Percentiles rank a stretch among this genome's conserved stretches.
Conservation (phyloP, 345 rosid species). For the Murraya paniculata region DNA sequence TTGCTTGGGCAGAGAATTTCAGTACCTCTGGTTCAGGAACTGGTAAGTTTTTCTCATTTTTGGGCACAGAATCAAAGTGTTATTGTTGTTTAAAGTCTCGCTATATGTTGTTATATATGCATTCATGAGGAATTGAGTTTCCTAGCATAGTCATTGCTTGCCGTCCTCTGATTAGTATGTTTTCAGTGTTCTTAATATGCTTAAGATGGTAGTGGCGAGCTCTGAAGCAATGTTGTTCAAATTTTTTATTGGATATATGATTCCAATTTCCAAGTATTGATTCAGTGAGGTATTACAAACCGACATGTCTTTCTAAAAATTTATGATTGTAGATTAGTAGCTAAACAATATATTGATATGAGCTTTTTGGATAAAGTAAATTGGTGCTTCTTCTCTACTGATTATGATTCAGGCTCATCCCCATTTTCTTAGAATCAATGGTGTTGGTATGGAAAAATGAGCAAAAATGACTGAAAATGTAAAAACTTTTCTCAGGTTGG, state of each 20-base stretch:
- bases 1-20: conserved; percentile 89
- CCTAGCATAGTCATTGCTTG: background rate
- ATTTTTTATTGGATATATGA: background rate
- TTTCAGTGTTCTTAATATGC: background rate
- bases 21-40: conserved; percentile 84
- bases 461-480: conserved; percentile 14
- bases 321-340: background rate
- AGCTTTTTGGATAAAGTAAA: background rate
- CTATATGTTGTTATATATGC: background rate
- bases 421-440: background rate
- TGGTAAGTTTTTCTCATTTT: conserved; percentile 49
- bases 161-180: background rate
- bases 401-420: background rate
- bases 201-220: background rate
- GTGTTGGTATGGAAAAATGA: conserved; percentile 12
- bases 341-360: background rate
- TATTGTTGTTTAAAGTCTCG: background rate
- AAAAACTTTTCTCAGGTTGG: conserved; percentile 61
- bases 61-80: background rate
- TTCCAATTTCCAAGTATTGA: conserved; percentile 1
- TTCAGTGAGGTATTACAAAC: background rate
- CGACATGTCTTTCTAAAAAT: background rate
- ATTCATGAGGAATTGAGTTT: background rate
- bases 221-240: background rate
- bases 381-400: background rate